Evolutionary conservation across 768 basidiomycete species (phyloP).

Genomic region (Tephrocybe sp.): DNA sequence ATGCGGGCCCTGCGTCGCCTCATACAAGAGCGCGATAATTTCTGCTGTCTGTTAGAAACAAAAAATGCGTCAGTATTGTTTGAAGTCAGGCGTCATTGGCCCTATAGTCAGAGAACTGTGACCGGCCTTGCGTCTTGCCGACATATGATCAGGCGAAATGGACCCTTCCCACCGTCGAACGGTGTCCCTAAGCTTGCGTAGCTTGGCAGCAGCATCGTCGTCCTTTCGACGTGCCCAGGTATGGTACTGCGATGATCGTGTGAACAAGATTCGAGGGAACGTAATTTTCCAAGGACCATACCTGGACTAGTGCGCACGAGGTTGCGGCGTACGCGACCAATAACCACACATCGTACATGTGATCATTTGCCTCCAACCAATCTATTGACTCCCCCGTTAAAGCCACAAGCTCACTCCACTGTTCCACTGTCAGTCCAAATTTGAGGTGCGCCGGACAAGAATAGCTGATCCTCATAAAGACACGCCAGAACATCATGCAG

Average conservation of each 20-base stretch:
- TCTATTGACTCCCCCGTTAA: slow-evolving; percentile 83
- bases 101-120: slow-evolving; percentile 20
- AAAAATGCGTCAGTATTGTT: slow-evolving; percentile 10
- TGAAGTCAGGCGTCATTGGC: slow-evolving; percentile 5
- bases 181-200: slow-evolving; percentile 81
- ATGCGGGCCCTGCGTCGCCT: slow-evolving; percentile 82
- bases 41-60: slow-evolving; percentile 69
- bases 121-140: slow-evolving; percentile 82
- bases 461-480: slow-evolving; percentile 98
- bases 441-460: slow-evolving; percentile 87
- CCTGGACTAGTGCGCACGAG: slow-evolving; percentile 89
- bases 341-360: slow-evolving; percentile 84
- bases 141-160: slow-evolving; percentile 92
- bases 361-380: slow-evolving; percentile 85
- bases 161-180: slow-evolving; percentile 86
- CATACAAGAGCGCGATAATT: slow-evolving; percentile 88
- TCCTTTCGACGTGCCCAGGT: slow-evolving; percentile 89
- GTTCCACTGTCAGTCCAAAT: slow-evolving; percentile 77
- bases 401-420: slow-evolving; percentile 73
- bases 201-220: slow-evolving; percentile 65
- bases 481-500: slow-evolving; percentile 96
- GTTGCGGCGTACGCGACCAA: slow-evolving; percentile 86
- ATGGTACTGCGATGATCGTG: slow-evolving; percentile 65
- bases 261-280: neutral
- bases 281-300: slow-evolving; percentile 32